Base-by-base conservation (phyloP, 768 basidiomycete species). In the Phylloporus arenicola region DNA sequence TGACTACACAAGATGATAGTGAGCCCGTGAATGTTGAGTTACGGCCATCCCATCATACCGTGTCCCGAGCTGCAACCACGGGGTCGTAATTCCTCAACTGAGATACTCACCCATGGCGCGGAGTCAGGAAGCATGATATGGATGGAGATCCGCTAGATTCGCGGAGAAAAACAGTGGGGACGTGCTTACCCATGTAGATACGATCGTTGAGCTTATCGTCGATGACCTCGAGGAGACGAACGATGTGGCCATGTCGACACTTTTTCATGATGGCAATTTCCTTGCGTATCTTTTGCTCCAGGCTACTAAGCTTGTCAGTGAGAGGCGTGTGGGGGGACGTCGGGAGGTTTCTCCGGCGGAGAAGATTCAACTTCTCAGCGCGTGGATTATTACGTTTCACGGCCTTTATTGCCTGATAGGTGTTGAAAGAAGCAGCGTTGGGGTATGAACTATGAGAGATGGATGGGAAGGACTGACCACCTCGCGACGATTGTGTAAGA, bases 211-310 rank as follows among this genome's bases (percentile, higher is more conserved):
- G 78, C 38, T 83, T 80, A 69, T 97, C 96, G 68, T 98, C 94
- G 54, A 99, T 94, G 63, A 97, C 92, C 68, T 97, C 93, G 58
- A 83, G 82, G 50, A 99, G 77, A 55, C 86, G 77, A 11, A 97
- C 92, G 51, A 96, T 84, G 65, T 96, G 85, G 0, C 88, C 85
- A 63, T 96, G 92, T 42, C 84, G 74, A 61, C 90, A 86, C 64
- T 96, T 94, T 75, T 97, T 98, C 91, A 99, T 96, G 68, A 98
- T 94, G 3, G 96, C 96, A 52, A 98, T 93, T 71, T 98, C 95
- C 68, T 84, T 86, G 57, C 83, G 78, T 54, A 96, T 92, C 72
- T 92, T 91, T 55, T 82, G 77, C 63, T 92, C 91, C 27, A 82
- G 82, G 20, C 81, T 85, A 50, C 79, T 76, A 37, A 87, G 77